Base-by-base conservation (phyloP, 768 basidiomycete species). In the Hydnum rufescens region DNA sequence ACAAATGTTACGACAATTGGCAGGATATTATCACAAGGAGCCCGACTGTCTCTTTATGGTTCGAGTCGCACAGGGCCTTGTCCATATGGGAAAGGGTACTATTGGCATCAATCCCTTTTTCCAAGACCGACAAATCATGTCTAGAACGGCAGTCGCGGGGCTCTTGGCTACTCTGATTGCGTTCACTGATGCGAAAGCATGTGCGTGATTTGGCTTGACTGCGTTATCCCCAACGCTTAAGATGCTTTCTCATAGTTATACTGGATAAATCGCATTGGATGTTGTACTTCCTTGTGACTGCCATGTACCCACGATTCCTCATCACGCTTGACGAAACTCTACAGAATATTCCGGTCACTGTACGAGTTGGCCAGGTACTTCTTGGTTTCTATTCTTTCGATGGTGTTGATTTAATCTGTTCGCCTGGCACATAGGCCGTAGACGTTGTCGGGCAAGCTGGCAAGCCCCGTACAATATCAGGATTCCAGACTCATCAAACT, bases 41-140 rank as follows among this genome's bases (percentile, higher is more conserved):
- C 78, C 92, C 0, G 90, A 99, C 61, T 93, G 88, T 63, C 66
- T 96, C 60, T 97, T 99, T 65, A 84, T 87, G 73, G 92, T 96
- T 19, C 80, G 95, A 52, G 78, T 99, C 54, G 87, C 93, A 2
- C 84, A 96, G 66, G 95, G 95, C 19, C 67, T 97, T 59, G 83
- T 96, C n/a, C 89, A 96, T 65, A 92, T 97, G 92, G 95, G 95
- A 64, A 99, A 99, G 67, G 95, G 95, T 32, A 96, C 92, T 13
- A 86, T 99, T 62, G 85, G 86, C 6, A 70, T 99, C 59, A 96
- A 93, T 64, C 93, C 95, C 3, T 96, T 95, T 80, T 96, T 85
- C 74, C 75, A 75, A 31, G 93, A 97, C 65, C 77, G 93, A 34
- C 77, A 74, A 51, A 80, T 93, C 61, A 82, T 97, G 82, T 84